A percentile compares a stretch with the other conserved stretches of the same genome.
These are phyloP conservation scores for Zasmidium angulare DNA, from an alignment of 2,329 filamentous ascomycete genomes.

Conservation along the genomic window DNA sequence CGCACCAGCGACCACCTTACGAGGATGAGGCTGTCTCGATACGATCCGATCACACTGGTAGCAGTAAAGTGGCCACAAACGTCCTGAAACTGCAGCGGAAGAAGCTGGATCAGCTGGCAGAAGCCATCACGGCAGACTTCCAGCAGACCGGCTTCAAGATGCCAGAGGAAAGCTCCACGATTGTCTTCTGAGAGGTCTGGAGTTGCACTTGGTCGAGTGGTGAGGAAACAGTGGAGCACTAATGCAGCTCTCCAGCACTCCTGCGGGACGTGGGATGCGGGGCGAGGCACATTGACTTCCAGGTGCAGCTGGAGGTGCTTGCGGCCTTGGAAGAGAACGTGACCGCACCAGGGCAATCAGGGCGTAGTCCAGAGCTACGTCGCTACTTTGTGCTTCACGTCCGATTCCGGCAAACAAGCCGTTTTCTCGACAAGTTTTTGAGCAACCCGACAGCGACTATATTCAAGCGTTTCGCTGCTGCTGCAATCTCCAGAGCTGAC, in stretches of 20 bases:
- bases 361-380: not conserved
- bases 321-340: not conserved
- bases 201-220: not conserved
- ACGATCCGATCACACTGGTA: constrained; percentile 8
- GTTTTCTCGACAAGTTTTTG: not conserved
- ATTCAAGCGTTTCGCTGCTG: not conserved
- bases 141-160: constrained; percentile 48
- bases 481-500: not conserved
- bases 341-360: not conserved
- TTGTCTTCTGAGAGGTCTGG: constrained; percentile 30
- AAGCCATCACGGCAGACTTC: constrained; percentile 46
- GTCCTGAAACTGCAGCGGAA: constrained; percentile 50
- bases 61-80: constrained; percentile 32
- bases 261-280: not conserved
- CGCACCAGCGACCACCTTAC: constrained; percentile 27
- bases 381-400: not conserved
- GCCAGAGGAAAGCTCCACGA: constrained; percentile 41
- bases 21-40: constrained; percentile 9
- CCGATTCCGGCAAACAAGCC: not conserved
- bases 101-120: constrained; percentile 48
- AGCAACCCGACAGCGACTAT: not conserved
- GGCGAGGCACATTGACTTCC: not conserved
- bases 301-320: not conserved
- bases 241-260: not conserved
- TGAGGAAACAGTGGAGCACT: not conserved